These are phyloP conservation scores for Ampelocalamus luodianensis DNA, from an alignment of 176 grass and related monocot species.

Conservation along the genomic window DNA sequence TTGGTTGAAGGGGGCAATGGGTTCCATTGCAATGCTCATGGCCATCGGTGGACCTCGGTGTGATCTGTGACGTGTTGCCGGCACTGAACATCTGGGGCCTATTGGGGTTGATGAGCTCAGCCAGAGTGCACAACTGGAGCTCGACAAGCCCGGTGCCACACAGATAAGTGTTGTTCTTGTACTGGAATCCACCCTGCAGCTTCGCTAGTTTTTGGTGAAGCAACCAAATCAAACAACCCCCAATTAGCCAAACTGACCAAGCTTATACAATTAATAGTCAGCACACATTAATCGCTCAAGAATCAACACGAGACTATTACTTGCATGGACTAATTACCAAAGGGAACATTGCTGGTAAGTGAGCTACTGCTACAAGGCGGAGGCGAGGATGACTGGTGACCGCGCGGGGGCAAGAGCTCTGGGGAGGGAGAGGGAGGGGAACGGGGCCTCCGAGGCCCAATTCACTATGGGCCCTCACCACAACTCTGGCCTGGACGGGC, in stretches of 20 bases:
- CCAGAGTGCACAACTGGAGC: constrained; percentile 66
- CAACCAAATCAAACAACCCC: constrained; percentile 12
- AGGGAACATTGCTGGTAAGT: constrained; percentile 84
- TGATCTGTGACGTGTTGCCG: constrained; percentile 50
- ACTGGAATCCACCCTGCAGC: constrained; percentile 73
- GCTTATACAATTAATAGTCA: not conserved
- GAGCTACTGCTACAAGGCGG: constrained; percentile 61
- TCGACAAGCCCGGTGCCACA: constrained; percentile 65
- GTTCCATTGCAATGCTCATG: constrained; percentile 46
- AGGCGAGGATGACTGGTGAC: too few relatives aligned
- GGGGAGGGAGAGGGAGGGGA: too few relatives aligned
- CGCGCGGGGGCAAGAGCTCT: too few relatives aligned
- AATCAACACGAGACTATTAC: not conserved
- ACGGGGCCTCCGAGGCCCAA: too few relatives aligned
- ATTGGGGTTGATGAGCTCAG: constrained; percentile 67
- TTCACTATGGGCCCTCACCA: too few relatives aligned
- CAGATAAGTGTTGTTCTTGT: constrained; percentile 77
- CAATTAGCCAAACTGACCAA: not conserved
- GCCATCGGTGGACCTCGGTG: constrained; percentile 28
- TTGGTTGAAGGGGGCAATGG: constrained; percentile 58
- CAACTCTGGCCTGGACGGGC: too few relatives aligned
- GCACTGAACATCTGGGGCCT: constrained; percentile 83
- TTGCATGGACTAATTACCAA: constrained; percentile 51
- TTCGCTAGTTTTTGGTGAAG: constrained; percentile 61
- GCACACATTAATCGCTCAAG: not conserved